Evolutionary conservation across 2,329 filamentous ascomycete species (phyloP).

Genomic region (Arthrobotrys pseudoclavata): DNA sequence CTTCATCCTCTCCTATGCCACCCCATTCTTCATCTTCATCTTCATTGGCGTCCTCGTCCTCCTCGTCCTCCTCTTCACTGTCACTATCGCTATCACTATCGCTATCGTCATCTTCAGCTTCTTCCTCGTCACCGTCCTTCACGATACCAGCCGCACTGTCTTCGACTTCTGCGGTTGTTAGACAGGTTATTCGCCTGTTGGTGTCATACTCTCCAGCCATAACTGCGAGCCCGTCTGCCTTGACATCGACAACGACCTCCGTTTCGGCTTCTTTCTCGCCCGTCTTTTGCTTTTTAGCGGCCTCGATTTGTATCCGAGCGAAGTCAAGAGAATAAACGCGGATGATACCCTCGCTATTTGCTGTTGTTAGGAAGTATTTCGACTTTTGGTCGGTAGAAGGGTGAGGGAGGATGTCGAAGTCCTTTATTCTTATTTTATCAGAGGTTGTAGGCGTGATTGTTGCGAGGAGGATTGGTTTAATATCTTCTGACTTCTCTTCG

Average conservation of each 20-base stretch:
- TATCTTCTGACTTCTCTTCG: constrained; percentile 70
- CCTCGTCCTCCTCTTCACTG: neutral
- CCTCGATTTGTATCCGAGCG: constrained; percentile 61
- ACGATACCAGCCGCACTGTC: constrained; percentile 29
- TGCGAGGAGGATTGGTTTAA: constrained; percentile 73
- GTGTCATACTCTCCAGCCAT: constrained; percentile 55
- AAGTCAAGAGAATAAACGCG: constrained; percentile 77
- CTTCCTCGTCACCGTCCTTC: constrained; percentile 10
- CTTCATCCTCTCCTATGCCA: constrained; percentile 28
- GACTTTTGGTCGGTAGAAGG: constrained; percentile 65
- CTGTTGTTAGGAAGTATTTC: constrained; percentile 76
- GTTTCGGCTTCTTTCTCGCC: constrained; percentile 62
- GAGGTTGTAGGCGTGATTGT: constrained; percentile 74
- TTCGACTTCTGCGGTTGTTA: constrained; percentile 51
- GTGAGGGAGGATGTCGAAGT: constrained; percentile 76
- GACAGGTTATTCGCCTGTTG: constrained; percentile 46
- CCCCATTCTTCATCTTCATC: constrained; percentile 48
- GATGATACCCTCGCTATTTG: constrained; percentile 87
- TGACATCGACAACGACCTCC: constrained; percentile 4
- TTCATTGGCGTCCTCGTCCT: constrained; percentile 9
- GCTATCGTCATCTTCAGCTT: constrained; percentile 18
- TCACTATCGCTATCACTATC: constrained; percentile 34
- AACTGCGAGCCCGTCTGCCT: constrained; percentile 19
- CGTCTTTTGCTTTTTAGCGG: constrained; percentile 66
- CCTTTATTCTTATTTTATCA: constrained; percentile 83